Evolutionary conservation across 352 stramenopile species (phyloP).

Genomic region (Pythium plurisporium): DNA sequence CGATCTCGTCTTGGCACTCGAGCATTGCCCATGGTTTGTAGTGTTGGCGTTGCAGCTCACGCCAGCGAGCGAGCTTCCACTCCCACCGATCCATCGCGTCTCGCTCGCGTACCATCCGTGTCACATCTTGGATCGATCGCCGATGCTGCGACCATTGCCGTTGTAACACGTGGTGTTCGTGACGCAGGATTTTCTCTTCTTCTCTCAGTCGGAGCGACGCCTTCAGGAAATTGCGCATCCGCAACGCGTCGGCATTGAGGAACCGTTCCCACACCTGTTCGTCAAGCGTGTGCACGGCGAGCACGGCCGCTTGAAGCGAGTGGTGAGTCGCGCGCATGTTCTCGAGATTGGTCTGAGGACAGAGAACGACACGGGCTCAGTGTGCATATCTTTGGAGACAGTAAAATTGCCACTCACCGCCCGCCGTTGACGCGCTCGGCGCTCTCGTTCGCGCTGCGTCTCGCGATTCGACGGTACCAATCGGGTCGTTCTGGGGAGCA

Average conservation of each 20-base stretch:
- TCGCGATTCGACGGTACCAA: too few species aligned
- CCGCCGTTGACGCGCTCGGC: too few species aligned
- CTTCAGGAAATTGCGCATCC: not conserved
- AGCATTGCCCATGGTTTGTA: not conserved
- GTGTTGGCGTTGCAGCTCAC: not conserved
- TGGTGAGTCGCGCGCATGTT: not conserved
- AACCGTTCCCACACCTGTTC: slow-evolving; percentile 2
- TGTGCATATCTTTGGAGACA: too few species aligned
- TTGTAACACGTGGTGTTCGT: not conserved
- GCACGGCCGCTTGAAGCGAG: not conserved
- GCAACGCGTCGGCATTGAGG: not conserved
- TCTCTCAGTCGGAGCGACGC: too few species aligned
- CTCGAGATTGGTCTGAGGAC: not conserved
- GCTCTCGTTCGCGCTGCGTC: too few species aligned
- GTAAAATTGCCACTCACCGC: too few species aligned
- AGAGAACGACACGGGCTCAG: too few species aligned
- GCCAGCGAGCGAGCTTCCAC: too few species aligned
- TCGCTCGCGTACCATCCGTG: too few species aligned
- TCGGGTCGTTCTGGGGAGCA: too few species aligned
- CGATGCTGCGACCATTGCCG: not conserved
- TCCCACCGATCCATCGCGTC: too few species aligned
- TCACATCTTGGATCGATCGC: not conserved
- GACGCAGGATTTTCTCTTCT: not conserved
- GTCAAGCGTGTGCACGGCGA: not conserved
- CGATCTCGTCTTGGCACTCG: not conserved